Evolutionary conservation across 768 basidiomycete genomes (phyloP).

Genomic region (Mycena indigotica): DNA sequence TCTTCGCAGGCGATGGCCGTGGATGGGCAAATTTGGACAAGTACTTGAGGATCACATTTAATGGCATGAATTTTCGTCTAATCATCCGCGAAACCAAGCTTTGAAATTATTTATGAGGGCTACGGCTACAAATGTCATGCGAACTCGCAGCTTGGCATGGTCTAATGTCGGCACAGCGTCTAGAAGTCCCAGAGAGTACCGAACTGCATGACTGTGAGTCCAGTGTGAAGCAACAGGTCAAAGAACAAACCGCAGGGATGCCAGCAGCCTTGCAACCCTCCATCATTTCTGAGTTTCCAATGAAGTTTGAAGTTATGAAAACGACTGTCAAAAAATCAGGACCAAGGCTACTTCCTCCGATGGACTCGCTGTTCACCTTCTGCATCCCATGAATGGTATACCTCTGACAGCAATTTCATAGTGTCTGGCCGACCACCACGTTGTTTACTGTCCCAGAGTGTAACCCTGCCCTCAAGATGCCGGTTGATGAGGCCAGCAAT

Average conservation of each 20-base stretch:
- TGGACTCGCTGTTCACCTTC: slow-evolving; percentile 47
- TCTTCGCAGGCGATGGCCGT: slow-evolving; percentile 70
- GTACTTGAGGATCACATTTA: slow-evolving; percentile 51
- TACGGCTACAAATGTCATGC: slow-evolving; percentile 13
- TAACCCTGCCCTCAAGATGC: slow-evolving; percentile 69
- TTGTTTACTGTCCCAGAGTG: slow-evolving; percentile 77
- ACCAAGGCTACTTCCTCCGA: slow-evolving; percentile 2
- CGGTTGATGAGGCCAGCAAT: slow-evolving; percentile 62
- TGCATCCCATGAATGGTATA: slow-evolving; percentile 68
- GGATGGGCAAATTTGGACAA: slow-evolving; percentile 83
- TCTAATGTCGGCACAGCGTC: slow-evolving; percentile 27
- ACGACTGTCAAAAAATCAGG: slow-evolving; percentile 47
- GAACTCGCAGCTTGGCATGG: background rate
- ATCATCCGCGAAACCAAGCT: background rate
- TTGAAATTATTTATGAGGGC: background rate
- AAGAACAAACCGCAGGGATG: slow-evolving; percentile 49
- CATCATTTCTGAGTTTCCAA: slow-evolving; percentile 79
- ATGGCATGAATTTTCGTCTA: background rate
- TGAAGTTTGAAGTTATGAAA: slow-evolving; percentile 83
- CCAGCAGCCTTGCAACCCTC: slow-evolving; percentile 72
- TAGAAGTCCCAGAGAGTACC: slow-evolving; percentile 74
- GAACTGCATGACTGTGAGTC: slow-evolving; percentile 31
- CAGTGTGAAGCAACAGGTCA: background rate
- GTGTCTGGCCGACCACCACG: slow-evolving; percentile 76
- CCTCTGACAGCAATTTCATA: slow-evolving; percentile 74